Percentiles rank a stretch among this genome's conserved stretches.
phyloP scores from a whole-genome alignment of 148 eudicot genomes.

The Amaranthus cruentus region DNA sequence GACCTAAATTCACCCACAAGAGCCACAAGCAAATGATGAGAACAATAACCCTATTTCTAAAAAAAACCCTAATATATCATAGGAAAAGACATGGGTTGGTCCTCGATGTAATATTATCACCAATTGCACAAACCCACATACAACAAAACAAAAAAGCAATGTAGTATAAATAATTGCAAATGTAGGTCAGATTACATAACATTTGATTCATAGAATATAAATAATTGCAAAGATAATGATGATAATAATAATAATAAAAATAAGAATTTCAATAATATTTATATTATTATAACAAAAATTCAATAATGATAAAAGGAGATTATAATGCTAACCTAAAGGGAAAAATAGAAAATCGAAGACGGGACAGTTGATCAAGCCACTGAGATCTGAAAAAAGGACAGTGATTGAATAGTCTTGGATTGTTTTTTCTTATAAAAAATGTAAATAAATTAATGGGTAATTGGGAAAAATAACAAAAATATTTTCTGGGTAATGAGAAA shows the following conservation, averaged over 20 bases:
- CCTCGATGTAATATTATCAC: too few species aligned
- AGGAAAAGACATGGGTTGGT: too few species aligned
- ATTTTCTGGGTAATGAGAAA: conserved; percentile 10
- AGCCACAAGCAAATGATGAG: too few species aligned
- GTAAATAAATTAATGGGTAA: background rate
- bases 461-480: too few species aligned
- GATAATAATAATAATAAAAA: background rate
- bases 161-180: too few species aligned
- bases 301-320: background rate
- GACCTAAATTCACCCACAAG: too few species aligned
- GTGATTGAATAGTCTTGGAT: conserved; percentile 24
- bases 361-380: conserved; percentile 24
- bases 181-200: background rate
- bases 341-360: background rate
- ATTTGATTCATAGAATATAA: background rate
- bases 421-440: background rate
- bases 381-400: background rate
- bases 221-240: background rate
- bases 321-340: conserved; percentile 17
- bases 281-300: background rate
- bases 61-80: too few species aligned
- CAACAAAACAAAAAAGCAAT: too few species aligned
- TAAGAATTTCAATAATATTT: background rate
- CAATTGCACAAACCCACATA: too few species aligned
- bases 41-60: too few species aligned